phyloP scores from a whole-genome alignment of 2,329 filamentous ascomycete species.

The Knufia fluminis region DNA sequence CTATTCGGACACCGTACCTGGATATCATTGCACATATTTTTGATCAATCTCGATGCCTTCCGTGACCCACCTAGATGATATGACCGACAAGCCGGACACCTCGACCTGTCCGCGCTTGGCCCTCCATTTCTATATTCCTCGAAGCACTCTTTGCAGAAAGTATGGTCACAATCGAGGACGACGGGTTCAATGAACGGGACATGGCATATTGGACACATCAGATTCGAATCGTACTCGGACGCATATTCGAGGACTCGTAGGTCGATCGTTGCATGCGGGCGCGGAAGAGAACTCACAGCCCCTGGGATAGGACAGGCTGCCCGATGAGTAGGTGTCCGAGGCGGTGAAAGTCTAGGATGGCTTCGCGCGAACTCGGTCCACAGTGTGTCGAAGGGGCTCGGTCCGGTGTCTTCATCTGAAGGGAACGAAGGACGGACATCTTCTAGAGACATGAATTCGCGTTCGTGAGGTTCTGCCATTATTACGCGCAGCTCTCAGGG shows the following conservation, averaged over 20 bases:
- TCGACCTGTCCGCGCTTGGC: conserved; percentile 18
- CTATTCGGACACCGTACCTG: conserved; percentile 51
- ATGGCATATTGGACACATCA: conserved; percentile 57
- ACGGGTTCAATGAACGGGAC: conserved; percentile 53
- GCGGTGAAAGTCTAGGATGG: conserved; percentile 17
- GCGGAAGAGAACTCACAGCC: not conserved
- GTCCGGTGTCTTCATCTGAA: conserved; percentile 11
- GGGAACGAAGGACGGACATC: not conserved
- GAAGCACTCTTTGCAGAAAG: conserved; percentile 54
- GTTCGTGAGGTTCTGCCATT: conserved; percentile 2
- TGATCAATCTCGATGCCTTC: conserved; percentile 46
- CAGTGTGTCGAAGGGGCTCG: conserved; percentile 19
- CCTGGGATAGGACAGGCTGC: not conserved
- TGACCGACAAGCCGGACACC: conserved; percentile 51
- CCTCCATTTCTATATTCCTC: conserved; percentile 28
- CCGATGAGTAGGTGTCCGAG: conserved; percentile 12
- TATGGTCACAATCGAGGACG: conserved; percentile 52
- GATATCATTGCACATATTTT: conserved; percentile 54
- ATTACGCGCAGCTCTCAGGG: not conserved
- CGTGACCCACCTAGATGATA: conserved; percentile 30
- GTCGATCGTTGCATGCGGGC: conserved; percentile 29
- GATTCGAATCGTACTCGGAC: conserved; percentile 47
- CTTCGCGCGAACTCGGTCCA: conserved; percentile 21
- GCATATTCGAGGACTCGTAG: conserved; percentile 51
- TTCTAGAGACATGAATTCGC: not conserved